Evolutionary conservation across 176 grass and related monocot genomes (phyloP), one percentile per base, ranked within the genome.

Genomic region (Carex scoparia): DNA sequence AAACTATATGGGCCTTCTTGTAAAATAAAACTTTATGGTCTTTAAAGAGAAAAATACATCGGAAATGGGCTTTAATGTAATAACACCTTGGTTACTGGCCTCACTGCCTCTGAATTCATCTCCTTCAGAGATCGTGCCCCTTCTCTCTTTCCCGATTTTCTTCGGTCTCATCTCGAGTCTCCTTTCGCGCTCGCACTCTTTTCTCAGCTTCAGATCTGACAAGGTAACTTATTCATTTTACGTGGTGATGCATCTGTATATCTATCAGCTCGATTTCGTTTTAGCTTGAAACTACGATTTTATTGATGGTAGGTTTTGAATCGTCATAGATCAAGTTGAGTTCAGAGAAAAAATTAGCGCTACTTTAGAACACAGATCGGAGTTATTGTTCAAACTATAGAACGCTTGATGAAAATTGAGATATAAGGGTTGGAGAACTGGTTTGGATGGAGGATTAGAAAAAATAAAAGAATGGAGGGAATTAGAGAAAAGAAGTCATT

Each of bases 221-320:
- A 83, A 83, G 80, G 80, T 83, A 83, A 55, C 66, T 69, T 40
- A 7, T 42, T 77, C 28, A 16, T 51, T 57, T 31, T 79, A 10
- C 18, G 2, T 79, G 75, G 48, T 5, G 23, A 31, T 54, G 10
- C 31, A 30, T 83, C 56, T 69, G 10, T 33, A 27, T 69, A 38
- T 31, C 10, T 30, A 4, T 31, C 4, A 14, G 28, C 2, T 51
- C 49, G 60, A 83, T 83, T 40, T 83, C 1, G 81, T 30, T 83
- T 69, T 35, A 65, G 42, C 49, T 58, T 30, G 7, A 57, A 37
- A 79, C 0, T 79, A 2, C 27, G 51, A 12, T 79, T 58, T 23
- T 58, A 56, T 18, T 37, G 12, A 56, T 18, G 18, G 70, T 74
- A 74, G 70, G 13, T 53, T 51, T 30, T 82, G 79, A 46, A 44